phyloP scores from a whole-genome alignment of 495 filamentous ascomycete genomes.

The Acidiella bohemica region DNA sequence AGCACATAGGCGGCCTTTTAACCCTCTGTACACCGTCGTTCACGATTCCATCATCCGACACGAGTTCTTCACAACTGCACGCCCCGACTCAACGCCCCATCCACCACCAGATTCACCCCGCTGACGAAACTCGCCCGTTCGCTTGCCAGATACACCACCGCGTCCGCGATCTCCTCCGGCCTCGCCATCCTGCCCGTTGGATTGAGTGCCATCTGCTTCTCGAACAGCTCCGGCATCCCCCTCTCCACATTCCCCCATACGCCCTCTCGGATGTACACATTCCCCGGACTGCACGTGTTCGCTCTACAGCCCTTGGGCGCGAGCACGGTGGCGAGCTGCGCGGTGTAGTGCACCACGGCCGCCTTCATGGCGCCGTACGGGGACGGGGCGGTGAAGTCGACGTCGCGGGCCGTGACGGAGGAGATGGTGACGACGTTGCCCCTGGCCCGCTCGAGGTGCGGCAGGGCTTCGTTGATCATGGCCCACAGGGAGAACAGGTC shows the following conservation, averaged over 20 bases:
- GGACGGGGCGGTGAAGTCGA: slow-evolving; percentile 17
- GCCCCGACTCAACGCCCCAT: slow-evolving; percentile 13
- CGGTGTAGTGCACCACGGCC: slow-evolving; percentile 16
- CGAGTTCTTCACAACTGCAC: slow-evolving; percentile 13
- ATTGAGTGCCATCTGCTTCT: slow-evolving; percentile 13
- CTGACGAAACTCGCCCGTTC: slow-evolving; percentile 12
- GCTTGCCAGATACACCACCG: slow-evolving; percentile 14
- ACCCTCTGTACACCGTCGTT: neutral
- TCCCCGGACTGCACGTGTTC: slow-evolving; percentile 13
- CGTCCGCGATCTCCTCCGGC: slow-evolving; percentile 19
- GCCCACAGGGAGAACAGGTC: slow-evolving; percentile 9
- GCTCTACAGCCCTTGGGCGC: slow-evolving; percentile 18
- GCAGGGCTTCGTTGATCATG: slow-evolving; percentile 8
- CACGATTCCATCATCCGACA: too few species aligned
- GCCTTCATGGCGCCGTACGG: slow-evolving; percentile 17
- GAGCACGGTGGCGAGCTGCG: slow-evolving; percentile 9
- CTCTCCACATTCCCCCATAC: slow-evolving; percentile 10
- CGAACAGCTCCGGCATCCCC: slow-evolving; percentile 9
- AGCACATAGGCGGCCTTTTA: neutral
- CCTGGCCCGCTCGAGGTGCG: slow-evolving; percentile 14
- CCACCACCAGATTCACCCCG: slow-evolving; percentile 11
- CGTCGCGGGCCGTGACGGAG: slow-evolving; percentile 13
- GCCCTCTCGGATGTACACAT: slow-evolving; percentile 17
- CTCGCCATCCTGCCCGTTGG: slow-evolving; percentile 19
- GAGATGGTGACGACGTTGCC: slow-evolving; percentile 16